A percentile compares a stretch with the other conserved stretches of the same genome.
Evolutionary conservation across 2,329 filamentous ascomycete species (phyloP).

Genomic region (Epichloe hybrida): DNA sequence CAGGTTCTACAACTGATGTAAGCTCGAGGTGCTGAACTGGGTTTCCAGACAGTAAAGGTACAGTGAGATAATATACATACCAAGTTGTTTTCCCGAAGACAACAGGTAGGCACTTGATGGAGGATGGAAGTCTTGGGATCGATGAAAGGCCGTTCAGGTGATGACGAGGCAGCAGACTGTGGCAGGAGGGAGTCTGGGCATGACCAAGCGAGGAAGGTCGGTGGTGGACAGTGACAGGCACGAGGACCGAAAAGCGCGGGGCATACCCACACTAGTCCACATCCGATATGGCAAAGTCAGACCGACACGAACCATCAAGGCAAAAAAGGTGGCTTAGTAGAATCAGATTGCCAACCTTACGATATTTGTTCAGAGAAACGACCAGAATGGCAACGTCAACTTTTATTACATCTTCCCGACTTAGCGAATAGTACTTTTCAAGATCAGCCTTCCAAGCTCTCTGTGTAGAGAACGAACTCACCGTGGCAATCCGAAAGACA

Average conservation of each 20-base stretch:
- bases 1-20: background rate
- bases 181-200: slow-evolving; percentile 6
- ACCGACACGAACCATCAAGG: background rate
- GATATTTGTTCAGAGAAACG: too few relatives aligned
- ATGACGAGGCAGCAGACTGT: slow-evolving; percentile 11
- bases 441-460: too few relatives aligned
- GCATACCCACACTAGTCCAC: background rate
- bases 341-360: too few relatives aligned
- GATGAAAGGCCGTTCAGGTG: slow-evolving; percentile 11
- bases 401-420: too few relatives aligned
- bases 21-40: background rate
- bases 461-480: too few relatives aligned
- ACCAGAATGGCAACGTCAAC: too few relatives aligned
- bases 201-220: slow-evolving; percentile 6
- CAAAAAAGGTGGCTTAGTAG: too few relatives aligned
- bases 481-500: too few relatives aligned
- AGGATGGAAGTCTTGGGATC: slow-evolving; percentile 3
- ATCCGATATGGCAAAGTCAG: background rate
- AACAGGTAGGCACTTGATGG: background rate
- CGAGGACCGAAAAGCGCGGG: slow-evolving; percentile 2
- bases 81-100: background rate
- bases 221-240: slow-evolving; percentile 9
- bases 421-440: too few relatives aligned
- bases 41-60: background rate
- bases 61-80: background rate